Percentiles rank a stretch among this genome's conserved stretches.
Conservation (phyloP, 2,329 filamentous ascomycete species). For the Ophiostoma quercus region DNA sequence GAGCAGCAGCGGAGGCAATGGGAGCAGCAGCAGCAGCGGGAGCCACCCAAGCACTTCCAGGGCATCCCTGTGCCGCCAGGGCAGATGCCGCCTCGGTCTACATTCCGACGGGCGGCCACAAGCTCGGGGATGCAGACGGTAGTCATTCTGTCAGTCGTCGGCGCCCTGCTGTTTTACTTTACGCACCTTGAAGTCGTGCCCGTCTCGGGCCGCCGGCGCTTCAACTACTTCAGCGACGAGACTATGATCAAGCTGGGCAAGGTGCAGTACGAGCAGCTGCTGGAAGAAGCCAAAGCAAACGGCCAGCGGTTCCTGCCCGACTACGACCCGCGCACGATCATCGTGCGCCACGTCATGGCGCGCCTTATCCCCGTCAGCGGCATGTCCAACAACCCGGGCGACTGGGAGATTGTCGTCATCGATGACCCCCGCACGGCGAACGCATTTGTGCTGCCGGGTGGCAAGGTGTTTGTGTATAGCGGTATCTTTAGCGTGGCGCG, state of each 20-base stretch:
- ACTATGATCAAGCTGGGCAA: constrained; percentile 51
- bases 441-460: constrained; percentile 72
- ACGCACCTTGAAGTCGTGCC: constrained; percentile 67
- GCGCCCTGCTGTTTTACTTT: constrained; percentile 56
- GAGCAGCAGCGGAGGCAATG: constrained; percentile 17
- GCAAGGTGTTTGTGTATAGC: constrained; percentile 74
- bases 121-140: constrained; percentile 39
- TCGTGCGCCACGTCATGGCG: constrained; percentile 60
- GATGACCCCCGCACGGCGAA: constrained; percentile 61
- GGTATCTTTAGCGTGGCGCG: constrained; percentile 64
- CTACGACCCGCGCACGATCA: constrained; percentile 50
- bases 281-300: constrained; percentile 49
- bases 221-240: constrained; percentile 61
- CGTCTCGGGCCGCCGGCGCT: constrained; percentile 63
- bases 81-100: constrained; percentile 24
- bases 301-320: constrained; percentile 53
- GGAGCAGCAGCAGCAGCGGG: constrained; percentile 16
- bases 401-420: constrained; percentile 73
- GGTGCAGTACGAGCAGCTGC: constrained; percentile 52
- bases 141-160: constrained; percentile 39
- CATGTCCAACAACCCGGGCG: constrained; percentile 42
- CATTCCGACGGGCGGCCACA: constrained; percentile 18
- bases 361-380: constrained; percentile 63
- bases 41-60: constrained; percentile 16
- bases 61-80: constrained; percentile 23